phyloP scores from a whole-genome alignment of 345 rosid genomes.

The Lepidium aucheri region DNA sequence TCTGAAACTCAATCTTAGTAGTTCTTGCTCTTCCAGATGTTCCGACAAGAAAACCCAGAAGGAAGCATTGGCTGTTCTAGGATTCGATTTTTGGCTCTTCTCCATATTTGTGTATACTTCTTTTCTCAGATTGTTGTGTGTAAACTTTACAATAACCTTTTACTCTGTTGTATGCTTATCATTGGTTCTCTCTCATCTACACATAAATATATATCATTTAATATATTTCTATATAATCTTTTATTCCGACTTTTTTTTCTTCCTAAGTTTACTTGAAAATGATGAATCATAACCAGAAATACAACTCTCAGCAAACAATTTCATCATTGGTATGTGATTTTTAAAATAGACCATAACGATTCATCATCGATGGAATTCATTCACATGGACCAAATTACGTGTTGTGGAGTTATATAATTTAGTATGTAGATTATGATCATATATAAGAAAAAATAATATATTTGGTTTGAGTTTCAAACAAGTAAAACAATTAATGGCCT shows the following conservation, averaged over 20 bases:
- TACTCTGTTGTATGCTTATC: slow-evolving; percentile 1
- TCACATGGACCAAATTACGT: slow-evolving; percentile 12
- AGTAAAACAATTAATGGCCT: slow-evolving; percentile 20
- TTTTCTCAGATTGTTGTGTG: slow-evolving; percentile 5
- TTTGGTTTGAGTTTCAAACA: slow-evolving; percentile 21
- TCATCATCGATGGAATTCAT: neutral
- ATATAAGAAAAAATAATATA: neutral
- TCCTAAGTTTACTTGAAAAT: neutral
- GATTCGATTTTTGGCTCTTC: neutral
- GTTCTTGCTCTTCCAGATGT: slow-evolving; percentile 49
- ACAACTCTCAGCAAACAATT: too few species aligned
- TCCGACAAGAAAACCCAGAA: slow-evolving; percentile 55
- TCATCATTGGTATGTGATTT: too few species aligned
- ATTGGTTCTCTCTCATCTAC: slow-evolving; percentile 6
- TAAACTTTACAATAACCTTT: slow-evolving; percentile 1
- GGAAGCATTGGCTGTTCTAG: slow-evolving; percentile 79
- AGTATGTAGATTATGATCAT: neutral
- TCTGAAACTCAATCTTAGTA: slow-evolving; percentile 13
- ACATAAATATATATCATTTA: neutral
- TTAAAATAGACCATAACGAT: neutral
- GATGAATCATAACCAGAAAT: neutral
- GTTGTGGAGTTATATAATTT: neutral
- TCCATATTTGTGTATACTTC: neutral
- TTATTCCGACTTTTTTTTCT: neutral
- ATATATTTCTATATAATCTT: neutral